phyloP scores from a whole-genome alignment of 257 asterid genomes.

The Nicotiana knightiana region DNA sequence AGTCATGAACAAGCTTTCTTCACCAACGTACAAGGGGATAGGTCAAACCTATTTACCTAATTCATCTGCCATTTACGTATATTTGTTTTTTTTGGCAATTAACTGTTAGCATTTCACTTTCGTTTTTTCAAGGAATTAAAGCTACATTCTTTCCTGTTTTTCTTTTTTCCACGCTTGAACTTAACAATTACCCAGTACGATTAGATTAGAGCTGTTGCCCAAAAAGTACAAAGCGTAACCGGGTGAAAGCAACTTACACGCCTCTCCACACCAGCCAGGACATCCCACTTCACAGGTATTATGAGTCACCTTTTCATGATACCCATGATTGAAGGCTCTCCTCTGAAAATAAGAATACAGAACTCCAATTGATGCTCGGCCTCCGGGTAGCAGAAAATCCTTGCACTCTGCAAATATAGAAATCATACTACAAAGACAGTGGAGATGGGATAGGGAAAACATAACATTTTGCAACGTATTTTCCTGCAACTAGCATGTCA shows the following conservation, averaged over 20 bases:
- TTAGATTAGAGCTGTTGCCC: too few relatives aligned
- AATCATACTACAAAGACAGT: not conserved
- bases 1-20: not conserved
- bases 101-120: not conserved
- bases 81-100: not conserved
- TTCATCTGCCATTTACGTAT: not conserved
- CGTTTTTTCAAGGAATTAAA: not conserved
- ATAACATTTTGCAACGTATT: not conserved
- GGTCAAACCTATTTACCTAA: not conserved
- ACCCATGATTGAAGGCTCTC: not conserved
- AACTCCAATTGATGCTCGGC: not conserved
- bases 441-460: not conserved
- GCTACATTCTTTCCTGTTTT: not conserved
- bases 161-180: not conserved
- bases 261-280: not conserved
- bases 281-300: not conserved
- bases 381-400: not conserved
- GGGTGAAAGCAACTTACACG: not conserved
- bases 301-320: too few relatives aligned
- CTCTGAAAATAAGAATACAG: not conserved
- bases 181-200: too few relatives aligned
- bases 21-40: not conserved
- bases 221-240: not conserved
- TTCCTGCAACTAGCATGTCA: not conserved
- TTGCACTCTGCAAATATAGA: not conserved